These are phyloP conservation scores for Acer campestre DNA, from an alignment of 345 rosid genomes.

Conservation along the genomic window DNA sequence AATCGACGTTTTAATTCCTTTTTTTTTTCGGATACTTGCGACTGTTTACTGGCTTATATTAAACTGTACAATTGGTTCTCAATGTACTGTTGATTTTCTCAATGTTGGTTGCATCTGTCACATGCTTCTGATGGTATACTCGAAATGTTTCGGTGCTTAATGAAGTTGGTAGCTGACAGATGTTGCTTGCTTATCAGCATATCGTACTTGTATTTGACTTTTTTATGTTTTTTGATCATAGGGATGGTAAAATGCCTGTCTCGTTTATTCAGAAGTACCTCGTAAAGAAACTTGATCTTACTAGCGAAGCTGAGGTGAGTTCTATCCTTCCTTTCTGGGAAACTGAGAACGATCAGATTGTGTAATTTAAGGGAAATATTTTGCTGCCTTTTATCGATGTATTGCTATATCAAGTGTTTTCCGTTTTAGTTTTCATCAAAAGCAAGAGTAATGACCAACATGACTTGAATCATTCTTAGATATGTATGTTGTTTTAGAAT, in stretches of 20 bases:
- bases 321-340: neutral
- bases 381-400: neutral
- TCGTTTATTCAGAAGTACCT: constrained; percentile 74
- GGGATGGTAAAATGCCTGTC: constrained; percentile 74
- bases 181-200: neutral
- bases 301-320: constrained; percentile 64
- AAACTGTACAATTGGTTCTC: neutral
- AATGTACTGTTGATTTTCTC: neutral
- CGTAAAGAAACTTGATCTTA: constrained; percentile 64
- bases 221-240: constrained; percentile 24
- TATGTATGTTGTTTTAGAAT: too few relatives aligned
- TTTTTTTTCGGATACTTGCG: neutral
- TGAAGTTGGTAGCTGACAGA: neutral
- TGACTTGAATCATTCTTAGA: neutral
- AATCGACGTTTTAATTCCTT: neutral
- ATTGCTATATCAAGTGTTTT: neutral
- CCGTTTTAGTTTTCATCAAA: neutral
- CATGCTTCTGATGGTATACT: neutral
- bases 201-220: constrained; percentile 6
- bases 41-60: neutral
- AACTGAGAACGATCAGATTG: neutral
- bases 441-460: neutral
- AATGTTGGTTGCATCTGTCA: neutral
- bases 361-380: neutral
- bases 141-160: neutral